Conservation (phyloP, 2,329 filamentous ascomycete genomes). For the Exophiala calicioides region DNA sequence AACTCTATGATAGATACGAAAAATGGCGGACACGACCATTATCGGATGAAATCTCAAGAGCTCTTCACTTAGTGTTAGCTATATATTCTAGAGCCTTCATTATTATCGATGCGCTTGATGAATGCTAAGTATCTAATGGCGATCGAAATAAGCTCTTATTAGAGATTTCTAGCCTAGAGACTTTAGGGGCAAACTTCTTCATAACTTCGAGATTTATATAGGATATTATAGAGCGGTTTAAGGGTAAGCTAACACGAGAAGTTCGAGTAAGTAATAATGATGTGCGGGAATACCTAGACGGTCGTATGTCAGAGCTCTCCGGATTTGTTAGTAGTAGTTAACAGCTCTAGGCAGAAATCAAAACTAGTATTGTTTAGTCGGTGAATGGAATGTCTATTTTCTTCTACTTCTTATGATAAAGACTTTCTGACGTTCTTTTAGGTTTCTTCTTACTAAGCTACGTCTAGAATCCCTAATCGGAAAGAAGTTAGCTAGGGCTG, state of each 20-base stretch:
- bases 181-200: constrained; percentile 21
- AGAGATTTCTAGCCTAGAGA: constrained; percentile 27
- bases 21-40: constrained; percentile 5
- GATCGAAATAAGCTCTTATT: constrained; percentile 7
- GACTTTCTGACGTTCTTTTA: not conserved
- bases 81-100: constrained; percentile 19
- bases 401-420: not conserved
- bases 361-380: constrained; percentile 12
- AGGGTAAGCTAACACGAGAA: not conserved
- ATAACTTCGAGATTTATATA: not conserved
- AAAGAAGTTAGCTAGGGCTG: not conserved
- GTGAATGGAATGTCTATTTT: constrained; percentile 28
- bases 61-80: constrained; percentile 1
- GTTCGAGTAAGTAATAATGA: constrained; percentile 2
- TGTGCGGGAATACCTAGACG: constrained; percentile 16
- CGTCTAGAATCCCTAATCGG: not conserved
- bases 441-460: constrained; percentile 14
- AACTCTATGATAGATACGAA: constrained; percentile 14
- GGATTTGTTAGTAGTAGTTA: constrained; percentile 9
- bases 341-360: constrained; percentile 13
- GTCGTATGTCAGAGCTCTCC: constrained; percentile 10
- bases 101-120: constrained; percentile 31
- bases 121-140: constrained; percentile 16
- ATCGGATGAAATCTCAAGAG: constrained; percentile 8
- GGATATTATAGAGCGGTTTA: not conserved